Percentiles rank a stretch among this genome's conserved stretches.
Conservation (phyloP, 805 yeast genomes). For the Teunomyces stri region DNA sequence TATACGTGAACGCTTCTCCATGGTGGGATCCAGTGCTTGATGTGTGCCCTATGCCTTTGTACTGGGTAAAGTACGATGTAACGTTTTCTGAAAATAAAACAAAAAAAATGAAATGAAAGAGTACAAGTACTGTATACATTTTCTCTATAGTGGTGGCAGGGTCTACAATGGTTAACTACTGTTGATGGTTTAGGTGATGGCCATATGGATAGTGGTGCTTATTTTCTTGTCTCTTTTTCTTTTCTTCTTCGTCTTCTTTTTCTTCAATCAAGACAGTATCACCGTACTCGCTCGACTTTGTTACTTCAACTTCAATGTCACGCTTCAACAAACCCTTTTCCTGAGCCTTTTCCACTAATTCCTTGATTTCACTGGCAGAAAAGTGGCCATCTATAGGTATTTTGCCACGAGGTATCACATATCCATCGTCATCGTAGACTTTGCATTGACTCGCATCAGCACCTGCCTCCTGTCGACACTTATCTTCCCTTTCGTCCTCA, state of each 20-base stretch:
- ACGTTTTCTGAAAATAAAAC: no score
- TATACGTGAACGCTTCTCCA: constrained; percentile 2
- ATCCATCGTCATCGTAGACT: constrained; percentile 32
- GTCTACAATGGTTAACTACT: not conserved
- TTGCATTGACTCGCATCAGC: not conserved
- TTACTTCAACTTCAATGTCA: constrained; percentile 25
- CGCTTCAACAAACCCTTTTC: constrained; percentile 26
- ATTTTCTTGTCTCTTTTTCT: not conserved
- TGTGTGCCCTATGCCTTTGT: not conserved
- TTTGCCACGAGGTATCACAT: constrained; percentile 35
- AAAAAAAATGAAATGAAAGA: no score
- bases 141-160: not conserved
- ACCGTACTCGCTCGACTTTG: constrained; percentile 24
- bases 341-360: constrained; percentile 30
- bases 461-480: not conserved
- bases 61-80: not conserved
- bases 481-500: constrained; percentile 5
- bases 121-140: not conserved
- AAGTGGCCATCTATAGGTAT: constrained; percentile 43
- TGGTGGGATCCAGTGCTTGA: not conserved
- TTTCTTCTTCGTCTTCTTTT: constrained; percentile 11
- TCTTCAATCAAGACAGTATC: constrained; percentile 26
- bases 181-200: not conserved
- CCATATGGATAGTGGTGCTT: not conserved
- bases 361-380: constrained; percentile 31